Conservation (phyloP, 1,139 yeast species). For the Hanseniaspora uvarum region DNA sequence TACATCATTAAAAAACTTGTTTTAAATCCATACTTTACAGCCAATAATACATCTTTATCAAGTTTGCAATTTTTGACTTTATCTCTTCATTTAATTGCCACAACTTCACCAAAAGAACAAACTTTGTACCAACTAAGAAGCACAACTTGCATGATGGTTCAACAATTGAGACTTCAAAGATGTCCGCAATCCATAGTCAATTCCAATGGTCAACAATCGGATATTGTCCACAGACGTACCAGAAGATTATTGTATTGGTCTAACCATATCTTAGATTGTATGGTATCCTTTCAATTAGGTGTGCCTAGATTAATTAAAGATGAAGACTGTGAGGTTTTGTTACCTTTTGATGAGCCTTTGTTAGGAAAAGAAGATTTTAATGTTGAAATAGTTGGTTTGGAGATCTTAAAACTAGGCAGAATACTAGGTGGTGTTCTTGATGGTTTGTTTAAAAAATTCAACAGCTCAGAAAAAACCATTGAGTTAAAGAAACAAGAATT, state of each 20-base stretch:
- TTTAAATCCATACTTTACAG: slow-evolving; percentile 35
- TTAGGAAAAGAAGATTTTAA: slow-evolving; percentile 27
- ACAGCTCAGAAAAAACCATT: slow-evolving; percentile 34
- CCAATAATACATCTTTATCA: slow-evolving; percentile 51
- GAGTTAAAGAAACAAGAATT: slow-evolving; percentile 44
- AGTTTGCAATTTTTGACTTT: slow-evolving; percentile 62
- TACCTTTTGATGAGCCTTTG: slow-evolving; percentile 51
- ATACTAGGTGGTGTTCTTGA: slow-evolving; percentile 68
- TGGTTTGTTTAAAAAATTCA: slow-evolving; percentile 45
- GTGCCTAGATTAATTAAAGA: slow-evolving; percentile 73
- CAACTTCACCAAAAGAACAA: slow-evolving; percentile 55
- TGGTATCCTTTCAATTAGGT: slow-evolving; percentile 66
- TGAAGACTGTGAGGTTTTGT: slow-evolving; percentile 73
- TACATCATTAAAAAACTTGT: slow-evolving; percentile 44
- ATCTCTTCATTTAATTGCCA: slow-evolving; percentile 61
- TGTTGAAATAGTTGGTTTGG: slow-evolving; percentile 17
- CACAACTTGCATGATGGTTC: slow-evolving; percentile 70
- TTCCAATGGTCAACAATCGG: slow-evolving; percentile 45
- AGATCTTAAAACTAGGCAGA: slow-evolving; percentile 29
- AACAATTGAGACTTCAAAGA: slow-evolving; percentile 72
- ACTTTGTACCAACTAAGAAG: slow-evolving; percentile 71
- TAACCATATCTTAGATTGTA: slow-evolving; percentile 64
- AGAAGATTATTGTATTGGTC: slow-evolving; percentile 80
- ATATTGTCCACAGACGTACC: slow-evolving; percentile 64
- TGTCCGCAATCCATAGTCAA: slow-evolving; percentile 77